phyloP scores from a whole-genome alignment of 1,284 basidiomycete genomes.

The Ceratobasidium sp. region DNA sequence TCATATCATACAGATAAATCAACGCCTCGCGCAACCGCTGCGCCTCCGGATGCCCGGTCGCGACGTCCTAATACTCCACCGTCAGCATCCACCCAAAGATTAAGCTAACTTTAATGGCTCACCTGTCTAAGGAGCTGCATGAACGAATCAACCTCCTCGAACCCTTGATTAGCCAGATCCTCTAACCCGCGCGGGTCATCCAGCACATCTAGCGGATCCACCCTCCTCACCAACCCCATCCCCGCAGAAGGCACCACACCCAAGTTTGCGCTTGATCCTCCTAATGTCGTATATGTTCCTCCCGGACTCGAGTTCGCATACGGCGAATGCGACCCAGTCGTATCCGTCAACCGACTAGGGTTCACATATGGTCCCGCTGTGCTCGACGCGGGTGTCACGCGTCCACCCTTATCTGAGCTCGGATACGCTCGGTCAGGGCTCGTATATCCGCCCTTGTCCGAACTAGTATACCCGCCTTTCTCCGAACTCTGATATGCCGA shows the following conservation, averaged over 20 bases:
- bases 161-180: conserved; percentile 12
- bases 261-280: background rate
- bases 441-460: background rate
- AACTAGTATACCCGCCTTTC: background rate
- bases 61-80: conserved; percentile 27
- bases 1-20: conserved; percentile 35
- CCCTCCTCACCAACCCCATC: conserved; percentile 3
- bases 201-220: conserved; percentile 28
- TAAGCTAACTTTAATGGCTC: background rate
- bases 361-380: conserved; percentile 24
- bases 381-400: background rate
- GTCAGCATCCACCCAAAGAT: background rate
- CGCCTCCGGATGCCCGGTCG: conserved; percentile 36
- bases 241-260: background rate
- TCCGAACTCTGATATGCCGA: background rate
- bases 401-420: background rate
- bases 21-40: conserved; percentile 35
- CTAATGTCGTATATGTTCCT: background rate
- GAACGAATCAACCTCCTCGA: conserved; percentile 37
- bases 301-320: conserved; percentile 13
- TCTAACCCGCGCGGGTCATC: conserved; percentile 37
- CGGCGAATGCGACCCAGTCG: conserved; percentile 27
- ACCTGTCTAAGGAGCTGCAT: conserved; percentile 41
- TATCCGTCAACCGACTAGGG: conserved; percentile 18
- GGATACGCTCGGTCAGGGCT: conserved; percentile 15